Conservation (phyloP, 257 asterid species). For the Cruciata laevipes region DNA sequence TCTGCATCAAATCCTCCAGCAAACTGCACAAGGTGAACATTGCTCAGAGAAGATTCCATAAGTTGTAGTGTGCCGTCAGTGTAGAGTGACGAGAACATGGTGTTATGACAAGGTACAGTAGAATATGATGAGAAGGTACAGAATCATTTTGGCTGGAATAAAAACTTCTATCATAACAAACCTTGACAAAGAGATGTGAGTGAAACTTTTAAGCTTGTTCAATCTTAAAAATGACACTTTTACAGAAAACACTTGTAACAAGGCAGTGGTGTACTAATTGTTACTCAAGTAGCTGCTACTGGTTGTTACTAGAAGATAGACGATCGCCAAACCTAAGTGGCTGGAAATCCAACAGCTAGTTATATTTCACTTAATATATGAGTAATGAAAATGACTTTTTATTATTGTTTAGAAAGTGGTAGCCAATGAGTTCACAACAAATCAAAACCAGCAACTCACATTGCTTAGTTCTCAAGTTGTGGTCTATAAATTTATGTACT, state of each 20-base stretch:
- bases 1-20: conserved; percentile 97
- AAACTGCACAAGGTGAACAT: conserved; percentile 43
- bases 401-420: too few relatives aligned
- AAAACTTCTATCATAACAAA: too few relatives aligned
- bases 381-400: not conserved
- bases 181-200: not conserved
- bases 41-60: not conserved
- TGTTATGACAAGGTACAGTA: not conserved
- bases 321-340: not conserved
- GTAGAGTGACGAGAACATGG: not conserved
- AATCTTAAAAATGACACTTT: not conserved
- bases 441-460: not conserved
- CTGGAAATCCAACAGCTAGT: not conserved
- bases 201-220: not conserved
- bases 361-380: not conserved
- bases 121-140: not conserved
- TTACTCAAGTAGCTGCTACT: not conserved
- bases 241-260: not conserved
- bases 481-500: not conserved
- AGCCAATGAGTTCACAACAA: not conserved
- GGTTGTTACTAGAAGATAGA: not conserved
- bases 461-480: not conserved
- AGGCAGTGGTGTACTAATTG: not conserved
- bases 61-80: not conserved
- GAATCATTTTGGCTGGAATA: not conserved